A percentile compares a stretch with the other conserved stretches of the same genome.
Evolutionary conservation across 2,329 filamentous ascomycete genomes (phyloP).

Genomic region (Pseudogymnoascus sp.): DNA sequence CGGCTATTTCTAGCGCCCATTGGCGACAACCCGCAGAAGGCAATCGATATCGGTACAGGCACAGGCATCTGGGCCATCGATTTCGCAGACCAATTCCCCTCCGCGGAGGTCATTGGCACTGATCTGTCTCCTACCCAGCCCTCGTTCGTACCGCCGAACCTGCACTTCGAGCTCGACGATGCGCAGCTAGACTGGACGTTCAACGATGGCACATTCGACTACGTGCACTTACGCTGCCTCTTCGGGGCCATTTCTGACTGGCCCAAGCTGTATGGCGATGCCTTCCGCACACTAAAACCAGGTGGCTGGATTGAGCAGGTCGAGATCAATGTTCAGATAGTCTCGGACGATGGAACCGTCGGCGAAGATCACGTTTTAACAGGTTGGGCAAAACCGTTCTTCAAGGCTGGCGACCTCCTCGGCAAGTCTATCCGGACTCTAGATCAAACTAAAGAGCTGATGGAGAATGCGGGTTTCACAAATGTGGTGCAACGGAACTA

Average conservation of each 20-base stretch:
- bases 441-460: conserved; percentile 21
- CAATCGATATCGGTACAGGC: conserved; percentile 11
- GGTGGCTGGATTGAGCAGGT: conserved; percentile 18
- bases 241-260: conserved; percentile 31
- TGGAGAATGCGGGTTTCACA: conserved; percentile 21
- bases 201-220: conserved; percentile 24
- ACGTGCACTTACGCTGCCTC: conserved; percentile 34
- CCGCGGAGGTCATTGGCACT: conserved; percentile 20
- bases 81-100: conserved; percentile 17
- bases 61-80: conserved; percentile 2
- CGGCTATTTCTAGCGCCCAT: conserved; percentile 11
- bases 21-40: conserved; percentile 2
- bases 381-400: conserved; percentile 23
- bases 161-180: conserved; percentile 29
- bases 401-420: conserved; percentile 31
- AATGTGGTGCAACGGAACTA: conserved; percentile 17
- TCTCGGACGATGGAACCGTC: conserved; percentile 12
- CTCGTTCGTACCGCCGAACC: conserved; percentile 23
- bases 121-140: conserved; percentile 25
- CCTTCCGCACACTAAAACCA: conserved; percentile 12
- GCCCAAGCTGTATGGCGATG: conserved; percentile 11
- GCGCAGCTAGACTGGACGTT: conserved; percentile 28
- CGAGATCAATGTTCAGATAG: conserved; percentile 10
- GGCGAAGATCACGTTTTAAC: not conserved
- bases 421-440: conserved; percentile 18